Base-by-base conservation (phyloP, 2,329 filamentous ascomycete genomes). In the Phialocephala subalpina region DNA sequence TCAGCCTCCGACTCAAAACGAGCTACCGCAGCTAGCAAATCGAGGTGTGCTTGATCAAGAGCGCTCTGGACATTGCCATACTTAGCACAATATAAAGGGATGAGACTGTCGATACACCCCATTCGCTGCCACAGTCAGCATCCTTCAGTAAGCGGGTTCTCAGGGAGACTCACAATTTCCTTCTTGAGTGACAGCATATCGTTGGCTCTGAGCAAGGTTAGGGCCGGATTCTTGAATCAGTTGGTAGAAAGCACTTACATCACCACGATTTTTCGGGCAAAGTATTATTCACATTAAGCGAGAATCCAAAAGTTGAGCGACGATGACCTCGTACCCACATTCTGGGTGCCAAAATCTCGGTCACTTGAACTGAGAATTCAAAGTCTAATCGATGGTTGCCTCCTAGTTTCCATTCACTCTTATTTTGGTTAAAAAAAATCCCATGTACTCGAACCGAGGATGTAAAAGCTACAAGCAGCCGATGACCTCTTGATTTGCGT, bases 141-240 rank as follows among this genome's bases (percentile, higher is more conserved):
- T 18, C 4, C 11, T 14, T n/a, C 18, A 45, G 16, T n/a, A n/a
- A 45, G 42, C 8, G 7, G 2, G 42, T n/a, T 16, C 16, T n/a
- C 40, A 49, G 25, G 36, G n/a, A 11, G 25, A 62, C 63, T 65
- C 53, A 63, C 65, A 8, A 69, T 68, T 62, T 73, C 71, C 52
- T 73, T 73, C 47, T 69, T 68, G 33, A 72, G 40, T 1, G 72
- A 74, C 4, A 73, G 11, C 27, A 75, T 69, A 42, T 75, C 72
- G 52, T 74, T 74, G 1, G 64, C 64, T 47, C 65, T 69, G 29
- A 27, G 12, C 16, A 52, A n/a, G 20, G 6, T 14, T 52, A 9
- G 27, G 47, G n/a, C n/a, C 9, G 20, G 3, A 14, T 11, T 16
- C 20, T 16, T 12, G 14, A 8, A n/a, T n/a, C n/a, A n/a, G n/a